Evolutionary conservation across 2,329 filamentous ascomycete species (phyloP).

Genomic region (Stylonectria norvegica): DNA sequence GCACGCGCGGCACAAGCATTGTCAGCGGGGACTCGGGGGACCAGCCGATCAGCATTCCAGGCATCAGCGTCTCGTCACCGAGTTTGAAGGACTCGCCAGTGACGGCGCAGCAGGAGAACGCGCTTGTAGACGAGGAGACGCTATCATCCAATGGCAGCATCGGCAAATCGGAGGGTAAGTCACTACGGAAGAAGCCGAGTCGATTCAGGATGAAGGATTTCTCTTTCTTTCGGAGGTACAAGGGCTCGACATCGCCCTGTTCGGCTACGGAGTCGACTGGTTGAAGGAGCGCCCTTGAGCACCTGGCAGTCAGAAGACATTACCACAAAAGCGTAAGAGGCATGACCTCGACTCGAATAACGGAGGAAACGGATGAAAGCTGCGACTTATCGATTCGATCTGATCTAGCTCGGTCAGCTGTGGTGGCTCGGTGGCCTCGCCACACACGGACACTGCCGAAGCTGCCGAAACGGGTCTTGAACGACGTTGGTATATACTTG

Average conservation of each 20-base stretch:
- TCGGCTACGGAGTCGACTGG: constrained; percentile 33
- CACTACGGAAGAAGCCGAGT: constrained; percentile 60
- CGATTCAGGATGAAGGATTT: constrained; percentile 62
- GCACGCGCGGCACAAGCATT: constrained; percentile 63
- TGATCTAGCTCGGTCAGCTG: constrained; percentile 7
- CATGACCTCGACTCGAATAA: not conserved
- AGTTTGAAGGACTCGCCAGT: constrained; percentile 30
- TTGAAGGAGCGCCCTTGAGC: no score
- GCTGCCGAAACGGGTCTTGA: constrained; percentile 12
- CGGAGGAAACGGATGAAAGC: not conserved
- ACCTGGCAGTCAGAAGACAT: constrained; percentile 11
- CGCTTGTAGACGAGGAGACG: constrained; percentile 29
- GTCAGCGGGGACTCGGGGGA: constrained; percentile 58
- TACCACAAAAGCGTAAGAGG: constrained; percentile 3
- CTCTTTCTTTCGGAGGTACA: constrained; percentile 54
- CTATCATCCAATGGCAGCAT: constrained; percentile 36
- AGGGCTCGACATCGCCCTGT: constrained; percentile 35
- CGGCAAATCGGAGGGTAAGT: constrained; percentile 46
- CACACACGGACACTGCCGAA: constrained; percentile 10
- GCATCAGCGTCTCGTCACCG: constrained; percentile 38
- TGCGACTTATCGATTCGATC: not conserved
- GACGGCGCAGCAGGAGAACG: constrained; percentile 24
- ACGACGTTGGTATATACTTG: constrained; percentile 24
- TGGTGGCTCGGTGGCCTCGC: constrained; percentile 7
- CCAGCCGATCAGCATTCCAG: constrained; percentile 43